Evolutionary conservation across 2,329 filamentous ascomycete species (phyloP), one percentile per base, ranked within the genome.

Genomic region (Biscogniauxia sp.): DNA sequence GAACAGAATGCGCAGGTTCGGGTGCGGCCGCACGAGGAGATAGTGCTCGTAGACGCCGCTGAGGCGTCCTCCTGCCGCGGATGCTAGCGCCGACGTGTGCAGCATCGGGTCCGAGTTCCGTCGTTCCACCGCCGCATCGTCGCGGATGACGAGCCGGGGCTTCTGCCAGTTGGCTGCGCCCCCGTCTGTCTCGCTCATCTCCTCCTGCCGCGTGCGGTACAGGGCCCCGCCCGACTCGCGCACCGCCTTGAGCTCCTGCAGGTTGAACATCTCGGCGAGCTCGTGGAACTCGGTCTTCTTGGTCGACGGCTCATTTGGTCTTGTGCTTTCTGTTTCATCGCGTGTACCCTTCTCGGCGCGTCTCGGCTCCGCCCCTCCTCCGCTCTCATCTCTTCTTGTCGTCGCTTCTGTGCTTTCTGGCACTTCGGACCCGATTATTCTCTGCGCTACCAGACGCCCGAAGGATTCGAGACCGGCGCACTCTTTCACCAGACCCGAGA

Each of bases 201-300:
- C 79, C 5, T 84, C 80, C 25, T 82, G 78, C 8, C 71, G 68
- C 17, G 77, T 71, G 32, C 75, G 69, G 67, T 90, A 87, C 80
- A 89, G 86, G 50, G 80, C 79, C 1, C 89, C 89, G 13, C 89
- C 89, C 58, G 78, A 80, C 58, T 80, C 82, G 1, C 86, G 82
- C 0, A 90, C 85, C 0, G 83, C 87, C 53, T 86, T 84, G 4
- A 92, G 75, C 71, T 93, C 90, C 0, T 80, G 74, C 11, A 84
- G 79, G 59, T 88, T 91, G 70, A 93, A 84, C 82, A 91, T 88
- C 67, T 91, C 87, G 57, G 81, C 84, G 26, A 93, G 77, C 51
- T 87, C 82, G 56, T 84, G 82, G 61, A 92, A 88, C 66, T 88
- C 84, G 60, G 89, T 83, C 61, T 84, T 86, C 5, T 20, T 6